Percentiles rank a stretch among this genome's conserved stretches.
phyloP scores from a whole-genome alignment of 1,284 basidiomycete species.

The Thecaphora thlaspeos region DNA sequence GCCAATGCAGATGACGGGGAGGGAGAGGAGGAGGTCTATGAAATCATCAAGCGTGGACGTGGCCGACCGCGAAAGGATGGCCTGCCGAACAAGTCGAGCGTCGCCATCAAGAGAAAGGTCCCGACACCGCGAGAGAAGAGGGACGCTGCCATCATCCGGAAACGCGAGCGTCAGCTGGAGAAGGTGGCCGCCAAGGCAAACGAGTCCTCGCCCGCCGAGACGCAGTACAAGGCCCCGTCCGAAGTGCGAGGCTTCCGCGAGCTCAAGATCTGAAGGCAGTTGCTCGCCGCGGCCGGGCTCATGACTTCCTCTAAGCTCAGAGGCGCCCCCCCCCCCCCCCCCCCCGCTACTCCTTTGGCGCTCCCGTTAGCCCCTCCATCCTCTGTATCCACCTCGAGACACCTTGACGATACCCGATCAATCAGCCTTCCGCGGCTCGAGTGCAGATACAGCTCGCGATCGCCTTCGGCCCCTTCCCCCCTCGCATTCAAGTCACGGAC shows the following conservation, averaged over 20 bases:
- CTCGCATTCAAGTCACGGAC: too few relatives aligned
- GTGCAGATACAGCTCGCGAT: too few relatives aligned
- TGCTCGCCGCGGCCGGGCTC: too few relatives aligned
- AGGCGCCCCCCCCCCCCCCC: too few relatives aligned
- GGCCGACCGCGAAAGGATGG: conserved; percentile 35
- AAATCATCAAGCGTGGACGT: conserved; percentile 33
- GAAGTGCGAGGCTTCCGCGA: conserved; percentile 43
- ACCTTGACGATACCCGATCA: too few relatives aligned
- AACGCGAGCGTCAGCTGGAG: conserved; percentile 31
- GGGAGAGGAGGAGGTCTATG: conserved; percentile 6
- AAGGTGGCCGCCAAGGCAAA: conserved; percentile 10
- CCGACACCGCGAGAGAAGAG: conserved; percentile 34
- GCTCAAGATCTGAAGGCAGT: conserved; percentile 44
- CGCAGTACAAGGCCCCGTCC: conserved; percentile 13
- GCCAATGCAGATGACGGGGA: conserved; percentile 3
- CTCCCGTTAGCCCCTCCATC: too few relatives aligned
- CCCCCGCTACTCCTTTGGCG: too few relatives aligned
- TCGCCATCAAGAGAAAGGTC: conserved; percentile 26
- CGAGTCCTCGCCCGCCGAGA: background rate
- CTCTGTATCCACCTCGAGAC: too few relatives aligned
- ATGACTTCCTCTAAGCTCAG: too few relatives aligned
- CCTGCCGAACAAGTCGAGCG: conserved; percentile 34
- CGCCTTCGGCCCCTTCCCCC: too few relatives aligned
- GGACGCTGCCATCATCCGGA: conserved; percentile 29
- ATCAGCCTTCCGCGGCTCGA: too few relatives aligned